Base-by-base conservation (phyloP, 2,329 filamentous ascomycete species). In the Podosphaera xanthii region DNA sequence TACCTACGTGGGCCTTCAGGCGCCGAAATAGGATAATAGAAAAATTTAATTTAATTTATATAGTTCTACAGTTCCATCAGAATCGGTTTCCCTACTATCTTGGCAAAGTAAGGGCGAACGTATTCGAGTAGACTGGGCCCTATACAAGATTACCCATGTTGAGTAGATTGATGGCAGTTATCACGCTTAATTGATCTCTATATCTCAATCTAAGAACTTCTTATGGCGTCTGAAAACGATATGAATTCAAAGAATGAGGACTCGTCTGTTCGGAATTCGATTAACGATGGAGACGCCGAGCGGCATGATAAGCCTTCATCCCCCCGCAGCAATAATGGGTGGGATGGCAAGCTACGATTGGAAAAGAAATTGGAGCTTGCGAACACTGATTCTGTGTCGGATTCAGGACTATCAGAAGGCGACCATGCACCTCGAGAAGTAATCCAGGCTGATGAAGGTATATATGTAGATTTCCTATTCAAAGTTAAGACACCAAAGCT, bases 381-480 rank as follows among this genome's bases (percentile, higher is more conserved):
- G 33, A 94, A 94, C 67, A 85, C 87, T 2, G 87, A 92, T 67
- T 87, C 86, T 8, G 71, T 94, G 58, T 86, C 85, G 50, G 89
- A 96, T 66, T 81, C 86, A 0, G 89, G 95, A 60, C 88, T 91
- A 68, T 92, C 87, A 14, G 89, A 87, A 63, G 79, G 82, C 9
- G 79, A 82, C 62, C 77, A 83, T 30, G 72, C 86, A 62, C 80
- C 80, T 0, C 83, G 84, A 57, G 85, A 94, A 60, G 76, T 84
- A 68, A 88, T 94, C 60, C 76, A 79, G 34, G 85, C 88, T 5
- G 89, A 94, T 68, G 88, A 94, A 75, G 84, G 86, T 87, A 69
- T 44, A 12, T 55, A 12, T 46, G 38, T 54, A 54, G 30, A 10
- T 22, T 14, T 34, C 48, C 48, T 9, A n/a, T 30, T 2, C 10